Base-by-base conservation (phyloP, 805 yeast genomes). In the Saturnispora besseyi region DNA sequence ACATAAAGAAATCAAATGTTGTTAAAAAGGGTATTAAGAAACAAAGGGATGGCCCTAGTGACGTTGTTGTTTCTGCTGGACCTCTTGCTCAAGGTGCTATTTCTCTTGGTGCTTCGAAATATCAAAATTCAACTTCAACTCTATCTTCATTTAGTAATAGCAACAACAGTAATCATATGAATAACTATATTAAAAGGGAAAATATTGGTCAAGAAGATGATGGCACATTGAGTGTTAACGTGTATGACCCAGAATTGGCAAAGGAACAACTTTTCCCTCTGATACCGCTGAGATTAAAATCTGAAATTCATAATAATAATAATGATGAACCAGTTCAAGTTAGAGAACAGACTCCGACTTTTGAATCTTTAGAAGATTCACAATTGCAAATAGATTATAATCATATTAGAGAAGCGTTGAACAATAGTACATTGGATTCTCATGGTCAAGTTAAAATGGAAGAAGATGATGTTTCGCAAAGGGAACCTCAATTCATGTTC, bases 21-120 rank as follows among this genome's bases (percentile, higher is more conserved):
- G 40, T 13, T 15, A 36, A 36, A 12, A 36, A 36, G 15, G 12
- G 18, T 12, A 9, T 12, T 12, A 31, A 40, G 1, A 41, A 29
- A 31, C 36, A 54, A 45, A 26, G 36, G 29, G 28, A 44, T 30
- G 13, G 37, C 29, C 29, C 69, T 70, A 38, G 45, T 43, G 59
- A 24, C 55, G 53, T 36, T 74, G 74, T 84, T 34, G 82, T 85
- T 6, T 75, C 84, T 2, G 71, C 85, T 1, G 95, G 95, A 15
- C 88, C 91, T 0, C 68, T 86, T 49, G 78, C 90, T 6, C 74
- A 82, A 34, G 89, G 88, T 11, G 71, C 77, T 0, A 79, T 77
- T 3, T 66, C 78, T 2, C 57, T 75, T 53, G 74, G 75, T 4
- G 58, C 57, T n/a, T 36, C 40, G 3, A 36, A 36, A 18, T 36